phyloP scores from a whole-genome alignment of 1,284 basidiomycete species.

The Kwoniella shivajii region DNA sequence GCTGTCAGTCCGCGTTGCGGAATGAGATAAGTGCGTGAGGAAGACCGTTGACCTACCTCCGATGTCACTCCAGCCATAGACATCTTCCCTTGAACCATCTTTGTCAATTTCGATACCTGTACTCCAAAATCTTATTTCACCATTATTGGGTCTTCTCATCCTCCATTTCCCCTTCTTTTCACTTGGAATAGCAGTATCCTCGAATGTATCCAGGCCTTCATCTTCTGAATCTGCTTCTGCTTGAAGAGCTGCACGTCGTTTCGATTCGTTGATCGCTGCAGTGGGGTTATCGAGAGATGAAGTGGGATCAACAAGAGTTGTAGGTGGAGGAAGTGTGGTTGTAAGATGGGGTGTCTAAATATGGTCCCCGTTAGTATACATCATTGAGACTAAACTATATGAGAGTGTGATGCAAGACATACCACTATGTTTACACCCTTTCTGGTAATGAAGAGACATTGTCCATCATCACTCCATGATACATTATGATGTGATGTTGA shows the following conservation, averaged over 20 bases:
- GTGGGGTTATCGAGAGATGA: constrained; percentile 6
- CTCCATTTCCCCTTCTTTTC: background rate
- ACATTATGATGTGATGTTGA: constrained; percentile 25
- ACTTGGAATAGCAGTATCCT: background rate
- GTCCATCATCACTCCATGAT: constrained; percentile 47
- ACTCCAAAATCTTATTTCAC: constrained; percentile 41
- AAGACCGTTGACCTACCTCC: constrained; percentile 20
- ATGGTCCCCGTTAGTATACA: no score
- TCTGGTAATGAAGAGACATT: constrained; percentile 37
- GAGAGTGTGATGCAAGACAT: background rate
- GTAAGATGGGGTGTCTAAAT: constrained; percentile 41
- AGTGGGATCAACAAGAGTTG: constrained; percentile 25
- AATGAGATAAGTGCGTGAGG: background rate
- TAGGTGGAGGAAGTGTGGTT: constrained; percentile 31
- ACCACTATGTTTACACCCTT: constrained; percentile 33
- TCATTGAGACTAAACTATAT: background rate
- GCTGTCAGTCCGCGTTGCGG: no score
- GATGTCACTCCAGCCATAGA: constrained; percentile 27
- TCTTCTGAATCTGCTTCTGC: constrained; percentile 5
- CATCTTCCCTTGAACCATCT: constrained; percentile 19
- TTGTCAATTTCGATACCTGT: constrained; percentile 26
- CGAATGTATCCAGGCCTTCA: background rate
- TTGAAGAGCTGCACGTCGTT: background rate
- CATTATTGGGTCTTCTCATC: constrained; percentile 24
- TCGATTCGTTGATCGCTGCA: background rate